phyloP scores from a whole-genome alignment of 108 stramenopile genomes.

The Pseudonitzschia multistriata region DNA sequence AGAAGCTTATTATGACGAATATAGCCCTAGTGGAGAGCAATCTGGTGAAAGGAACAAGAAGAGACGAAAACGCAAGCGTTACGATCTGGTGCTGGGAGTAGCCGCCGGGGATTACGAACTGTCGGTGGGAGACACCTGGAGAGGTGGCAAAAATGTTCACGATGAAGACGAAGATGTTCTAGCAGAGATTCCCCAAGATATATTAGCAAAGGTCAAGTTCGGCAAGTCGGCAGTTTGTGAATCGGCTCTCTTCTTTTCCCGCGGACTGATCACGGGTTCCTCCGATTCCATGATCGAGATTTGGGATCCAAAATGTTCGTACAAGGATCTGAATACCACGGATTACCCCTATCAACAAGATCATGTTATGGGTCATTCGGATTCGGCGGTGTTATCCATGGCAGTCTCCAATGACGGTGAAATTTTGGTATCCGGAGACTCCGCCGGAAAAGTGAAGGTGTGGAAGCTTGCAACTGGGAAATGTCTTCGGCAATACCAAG shows the following conservation, averaged over 20 bases:
- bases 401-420: constrained; percentile 81
- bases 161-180: constrained; percentile 26
- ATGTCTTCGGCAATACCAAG: constrained; percentile 65
- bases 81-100: constrained; percentile 75
- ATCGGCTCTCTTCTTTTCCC: constrained; percentile 64
- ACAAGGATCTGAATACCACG: constrained; percentile 49
- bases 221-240: constrained; percentile 79
- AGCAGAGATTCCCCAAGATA: constrained; percentile 14
- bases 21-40: constrained; percentile 20
- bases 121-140: constrained; percentile 15
- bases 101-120: constrained; percentile 36
- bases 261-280: constrained; percentile 79
- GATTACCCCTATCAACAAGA: constrained; percentile 73
- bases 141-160: background rate
- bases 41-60: constrained; percentile 23
- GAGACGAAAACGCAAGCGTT: constrained; percentile 42
- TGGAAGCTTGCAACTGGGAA: constrained; percentile 83
- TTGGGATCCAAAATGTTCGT: constrained; percentile 76
- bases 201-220: constrained; percentile 61
- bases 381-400: constrained; percentile 57
- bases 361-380: constrained; percentile 88
- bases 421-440: constrained; percentile 78
- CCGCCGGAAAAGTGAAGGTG: constrained; percentile 70
- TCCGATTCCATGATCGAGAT: constrained; percentile 95
- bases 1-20: constrained; percentile 40